Conservation (phyloP, 2,329 filamentous ascomycete species). For the Claviceps cyperi region DNA sequence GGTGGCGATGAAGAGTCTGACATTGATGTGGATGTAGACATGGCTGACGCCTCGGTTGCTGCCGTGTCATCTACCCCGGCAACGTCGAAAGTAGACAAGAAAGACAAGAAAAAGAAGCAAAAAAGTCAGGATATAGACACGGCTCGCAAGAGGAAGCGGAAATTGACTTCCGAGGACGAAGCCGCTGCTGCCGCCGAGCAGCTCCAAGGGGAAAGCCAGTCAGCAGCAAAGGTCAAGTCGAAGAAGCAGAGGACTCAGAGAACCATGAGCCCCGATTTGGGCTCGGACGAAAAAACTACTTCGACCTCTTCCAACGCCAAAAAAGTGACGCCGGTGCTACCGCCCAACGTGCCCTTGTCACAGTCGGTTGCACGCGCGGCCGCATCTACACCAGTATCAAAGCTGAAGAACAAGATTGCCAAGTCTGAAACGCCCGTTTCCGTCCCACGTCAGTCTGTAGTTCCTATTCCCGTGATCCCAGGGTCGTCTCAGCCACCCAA, state of each 20-base stretch:
- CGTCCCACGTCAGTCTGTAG: slow-evolving; percentile 15
- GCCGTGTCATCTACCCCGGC: slow-evolving; percentile 9
- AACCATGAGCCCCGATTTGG: slow-evolving; percentile 20
- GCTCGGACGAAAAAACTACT: slow-evolving; percentile 15
- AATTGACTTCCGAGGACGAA: slow-evolving; percentile 25
- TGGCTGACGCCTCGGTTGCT: slow-evolving; percentile 24
- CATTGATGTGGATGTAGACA: slow-evolving; percentile 29
- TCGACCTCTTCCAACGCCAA: slow-evolving; percentile 10
- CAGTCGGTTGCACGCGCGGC: slow-evolving; percentile 9
- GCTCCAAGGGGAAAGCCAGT: slow-evolving; percentile 18
- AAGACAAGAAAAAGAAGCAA: slow-evolving; percentile 13
- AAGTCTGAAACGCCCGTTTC: slow-evolving; percentile 15
- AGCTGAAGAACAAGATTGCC: slow-evolving; percentile 9
- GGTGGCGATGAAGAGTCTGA: slow-evolving; percentile 27
- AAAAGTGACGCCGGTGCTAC: slow-evolving; percentile 19
- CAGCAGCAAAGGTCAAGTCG: slow-evolving; percentile 25
- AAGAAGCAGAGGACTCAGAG: slow-evolving; percentile 25
- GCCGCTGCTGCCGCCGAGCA: slow-evolving; percentile 21
- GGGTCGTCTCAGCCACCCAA: slow-evolving; percentile 14
- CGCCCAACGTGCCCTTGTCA: slow-evolving; percentile 16
- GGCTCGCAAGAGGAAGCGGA: slow-evolving; percentile 23
- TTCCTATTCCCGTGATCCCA: slow-evolving; percentile 23
- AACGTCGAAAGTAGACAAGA: slow-evolving; percentile 10
- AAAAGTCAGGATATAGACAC: slow-evolving; percentile 7
- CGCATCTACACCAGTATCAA: slow-evolving; percentile 12